Conservation (phyloP, 345 rosid species). For the Syzygium oleosum region DNA sequence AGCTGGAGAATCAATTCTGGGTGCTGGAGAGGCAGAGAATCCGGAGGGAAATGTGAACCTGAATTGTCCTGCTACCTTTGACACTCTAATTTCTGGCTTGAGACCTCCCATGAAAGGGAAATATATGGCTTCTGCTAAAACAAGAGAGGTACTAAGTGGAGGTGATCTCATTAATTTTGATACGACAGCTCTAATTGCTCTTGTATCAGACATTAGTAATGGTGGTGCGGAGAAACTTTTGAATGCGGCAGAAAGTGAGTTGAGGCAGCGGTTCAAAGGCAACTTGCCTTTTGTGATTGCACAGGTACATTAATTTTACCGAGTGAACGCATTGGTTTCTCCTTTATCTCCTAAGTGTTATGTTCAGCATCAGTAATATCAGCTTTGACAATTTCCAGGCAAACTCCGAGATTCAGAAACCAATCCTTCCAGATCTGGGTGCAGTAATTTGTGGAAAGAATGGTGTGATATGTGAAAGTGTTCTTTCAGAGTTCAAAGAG, state of each 20-base stretch:
- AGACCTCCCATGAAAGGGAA: constrained; percentile 4
- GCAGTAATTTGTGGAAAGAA: constrained; percentile 30
- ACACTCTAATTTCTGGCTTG: constrained; percentile 35
- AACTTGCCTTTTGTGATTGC: constrained; percentile 64
- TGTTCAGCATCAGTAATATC: not conserved
- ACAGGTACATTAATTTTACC: constrained; percentile 40
- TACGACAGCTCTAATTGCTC: constrained; percentile 80
- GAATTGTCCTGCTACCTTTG: constrained; percentile 16
- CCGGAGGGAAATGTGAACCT: constrained; percentile 11
- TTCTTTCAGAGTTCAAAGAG: constrained; percentile 54
- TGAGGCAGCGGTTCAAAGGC: constrained; percentile 69
- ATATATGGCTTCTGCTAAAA: constrained; percentile 2
- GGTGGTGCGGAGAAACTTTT: constrained; percentile 55
- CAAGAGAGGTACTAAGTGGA: constrained; percentile 4
- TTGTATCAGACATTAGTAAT: constrained; percentile 82
- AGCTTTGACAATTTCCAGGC: constrained; percentile 28
- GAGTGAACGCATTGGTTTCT: not conserved
- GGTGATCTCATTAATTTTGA: constrained; percentile 53
- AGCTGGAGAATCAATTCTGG: constrained; percentile 2
- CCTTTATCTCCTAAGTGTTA: not conserved
- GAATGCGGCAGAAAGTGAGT: constrained; percentile 25
- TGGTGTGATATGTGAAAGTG: constrained; percentile 59
- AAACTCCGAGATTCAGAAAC: constrained; percentile 51
- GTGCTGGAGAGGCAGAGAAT: constrained; percentile 5
- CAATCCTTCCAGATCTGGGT: constrained; percentile 40